Percentiles rank a stretch among this genome's conserved stretches.
These are phyloP conservation scores for Monosporozyma yasuniensis DNA, from an alignment of 805 yeast genomes.

Conservation along the genomic window DNA sequence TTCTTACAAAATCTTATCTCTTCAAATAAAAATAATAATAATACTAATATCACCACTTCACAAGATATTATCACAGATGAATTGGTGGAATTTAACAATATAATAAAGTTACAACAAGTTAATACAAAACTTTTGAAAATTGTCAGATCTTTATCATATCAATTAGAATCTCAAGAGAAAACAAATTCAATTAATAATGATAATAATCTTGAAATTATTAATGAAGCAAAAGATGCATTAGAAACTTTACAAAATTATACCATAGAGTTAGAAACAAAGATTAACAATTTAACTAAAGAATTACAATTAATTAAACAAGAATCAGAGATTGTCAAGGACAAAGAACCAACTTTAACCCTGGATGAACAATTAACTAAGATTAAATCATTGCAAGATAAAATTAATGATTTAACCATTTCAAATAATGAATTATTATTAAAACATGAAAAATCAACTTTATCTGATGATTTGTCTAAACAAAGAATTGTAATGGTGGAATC, in stretches of 20 bases:
- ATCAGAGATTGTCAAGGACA: neutral
- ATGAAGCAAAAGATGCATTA: slow-evolving; percentile 64
- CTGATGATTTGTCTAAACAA: slow-evolving; percentile 45
- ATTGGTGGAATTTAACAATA: slow-evolving; percentile 56
- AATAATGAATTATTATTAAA: slow-evolving; percentile 41
- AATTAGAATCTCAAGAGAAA: slow-evolving; percentile 58
- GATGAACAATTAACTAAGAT: slow-evolving; percentile 37
- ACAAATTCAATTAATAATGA: slow-evolving; percentile 8
- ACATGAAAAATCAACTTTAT: slow-evolving; percentile 46
- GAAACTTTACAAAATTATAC: slow-evolving; percentile 52
- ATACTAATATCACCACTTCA: slow-evolving; percentile 43
- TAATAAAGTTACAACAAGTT: slow-evolving; percentile 60
- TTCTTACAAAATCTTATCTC: slow-evolving; percentile 44
- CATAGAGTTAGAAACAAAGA: slow-evolving; percentile 40
- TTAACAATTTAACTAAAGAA: slow-evolving; percentile 51
- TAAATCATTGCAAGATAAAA: slow-evolving; percentile 41
- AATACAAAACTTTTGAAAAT: slow-evolving; percentile 63
- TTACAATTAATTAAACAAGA: slow-evolving; percentile 37
- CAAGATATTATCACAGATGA: slow-evolving; percentile 62
- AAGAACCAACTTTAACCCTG: slow-evolving; percentile 14
- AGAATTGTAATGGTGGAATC: slow-evolving; percentile 37
- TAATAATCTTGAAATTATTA: slow-evolving; percentile 35
- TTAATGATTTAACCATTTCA: slow-evolving; percentile 32
- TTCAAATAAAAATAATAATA: slow-evolving; percentile 16
- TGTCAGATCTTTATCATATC: slow-evolving; percentile 41